Conservation (phyloP, 179 eudicot species). For the Sideroxylon spinosum region DNA sequence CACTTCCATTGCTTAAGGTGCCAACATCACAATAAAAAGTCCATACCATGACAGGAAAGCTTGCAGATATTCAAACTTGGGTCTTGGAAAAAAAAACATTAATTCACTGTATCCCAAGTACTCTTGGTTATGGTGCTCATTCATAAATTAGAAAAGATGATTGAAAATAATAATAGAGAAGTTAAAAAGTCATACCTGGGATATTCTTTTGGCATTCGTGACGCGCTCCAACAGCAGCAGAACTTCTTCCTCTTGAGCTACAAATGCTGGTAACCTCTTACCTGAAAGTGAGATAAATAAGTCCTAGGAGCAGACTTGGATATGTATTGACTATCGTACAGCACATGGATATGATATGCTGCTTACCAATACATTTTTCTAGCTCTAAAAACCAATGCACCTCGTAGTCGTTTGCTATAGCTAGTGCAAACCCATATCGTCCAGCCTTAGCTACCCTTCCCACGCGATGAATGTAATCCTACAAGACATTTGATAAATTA, state of each 20-base stretch:
- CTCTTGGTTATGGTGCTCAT: neutral
- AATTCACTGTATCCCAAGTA: neutral
- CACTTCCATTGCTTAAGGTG: no score
- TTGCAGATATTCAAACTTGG: no score
- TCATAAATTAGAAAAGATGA: neutral
- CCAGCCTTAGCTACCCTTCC: slow-evolving; percentile 99
- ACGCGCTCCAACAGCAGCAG: slow-evolving; percentile 61
- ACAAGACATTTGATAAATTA: slow-evolving; percentile 15
- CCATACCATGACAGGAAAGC: neutral
- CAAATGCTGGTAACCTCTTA: slow-evolving; percentile 55
- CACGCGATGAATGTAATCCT: slow-evolving; percentile 89
- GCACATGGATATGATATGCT: neutral
- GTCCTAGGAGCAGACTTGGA: neutral
- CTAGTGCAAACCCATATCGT: slow-evolving; percentile 79
- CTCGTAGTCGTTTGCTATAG: slow-evolving; percentile 77
- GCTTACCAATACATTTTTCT: slow-evolving; percentile 71
- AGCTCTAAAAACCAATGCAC: slow-evolving; percentile 65
- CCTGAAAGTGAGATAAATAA: slow-evolving; percentile 34
- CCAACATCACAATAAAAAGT: neutral
- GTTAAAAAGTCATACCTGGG: slow-evolving; percentile 46
- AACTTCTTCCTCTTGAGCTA: slow-evolving; percentile 69
- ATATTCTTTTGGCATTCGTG: slow-evolving; percentile 65
- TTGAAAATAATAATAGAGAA: slow-evolving; percentile 1
- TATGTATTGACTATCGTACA: neutral
- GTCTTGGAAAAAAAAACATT: neutral